A percentile compares a stretch with the other conserved stretches of the same genome.
Conservation (phyloP, 148 eudicot species). For the Hydrangea macrophylla region DNA sequence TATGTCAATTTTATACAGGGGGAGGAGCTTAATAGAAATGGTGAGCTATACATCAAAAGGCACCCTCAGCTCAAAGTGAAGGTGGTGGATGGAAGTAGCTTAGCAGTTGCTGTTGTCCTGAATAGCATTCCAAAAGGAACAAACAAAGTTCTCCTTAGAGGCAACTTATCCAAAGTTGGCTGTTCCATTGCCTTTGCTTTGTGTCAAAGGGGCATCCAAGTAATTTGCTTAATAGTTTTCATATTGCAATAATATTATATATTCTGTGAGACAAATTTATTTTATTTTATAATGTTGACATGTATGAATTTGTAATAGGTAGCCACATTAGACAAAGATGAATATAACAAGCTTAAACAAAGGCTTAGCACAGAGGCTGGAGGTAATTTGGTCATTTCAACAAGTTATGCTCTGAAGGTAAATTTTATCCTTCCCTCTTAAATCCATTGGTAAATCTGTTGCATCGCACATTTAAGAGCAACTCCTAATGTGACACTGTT, state of each 20-base stretch:
- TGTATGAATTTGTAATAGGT: slow-evolving; percentile 26
- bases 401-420: slow-evolving; percentile 29
- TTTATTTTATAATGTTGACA: no score
- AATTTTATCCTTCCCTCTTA: background rate
- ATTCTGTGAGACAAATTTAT: no score
- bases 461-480: no score
- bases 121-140: slow-evolving; percentile 60
- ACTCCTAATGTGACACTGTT: no score
- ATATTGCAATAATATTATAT: no score
- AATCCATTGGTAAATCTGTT: no score
- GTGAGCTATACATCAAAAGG: slow-evolving; percentile 44
- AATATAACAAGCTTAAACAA: slow-evolving; percentile 31
- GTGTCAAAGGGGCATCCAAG: slow-evolving; percentile 58
- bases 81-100: slow-evolving; percentile 73
- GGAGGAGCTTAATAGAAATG: slow-evolving; percentile 45
- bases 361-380: background rate
- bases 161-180: slow-evolving; percentile 51
- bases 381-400: slow-evolving; percentile 14
- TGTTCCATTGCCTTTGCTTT: slow-evolving; percentile 42
- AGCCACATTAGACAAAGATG: slow-evolving; percentile 23
- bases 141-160: slow-evolving; percentile 51
- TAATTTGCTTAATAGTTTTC: no score
- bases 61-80: slow-evolving; percentile 58
- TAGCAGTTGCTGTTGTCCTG: slow-evolving; percentile 57
- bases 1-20: slow-evolving; percentile 31